A percentile compares a stretch with the other conserved stretches of the same genome.
Conservation (phyloP, 2,329 filamentous ascomycete genomes). For the Fusarium oligoseptatum region DNA sequence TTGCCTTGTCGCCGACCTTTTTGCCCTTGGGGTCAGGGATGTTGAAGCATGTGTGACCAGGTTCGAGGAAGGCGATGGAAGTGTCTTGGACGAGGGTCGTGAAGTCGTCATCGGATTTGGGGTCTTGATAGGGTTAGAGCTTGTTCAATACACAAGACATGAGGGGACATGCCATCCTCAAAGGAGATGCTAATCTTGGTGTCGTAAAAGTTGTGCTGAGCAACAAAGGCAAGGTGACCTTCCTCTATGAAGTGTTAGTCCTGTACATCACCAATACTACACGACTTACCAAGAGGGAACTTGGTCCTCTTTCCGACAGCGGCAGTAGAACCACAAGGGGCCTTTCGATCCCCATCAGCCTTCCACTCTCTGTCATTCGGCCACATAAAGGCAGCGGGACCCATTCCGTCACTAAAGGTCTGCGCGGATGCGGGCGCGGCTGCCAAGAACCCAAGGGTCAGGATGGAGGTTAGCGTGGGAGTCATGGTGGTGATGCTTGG, state of each 20-base stretch:
- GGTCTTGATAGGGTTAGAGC: neutral
- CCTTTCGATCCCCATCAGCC: conserved; percentile 8
- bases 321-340: conserved; percentile 11
- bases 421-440: neutral
- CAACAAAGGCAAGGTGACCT: neutral
- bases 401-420: conserved; percentile 15
- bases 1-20: neutral
- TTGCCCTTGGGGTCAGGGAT: neutral
- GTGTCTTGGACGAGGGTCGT: neutral
- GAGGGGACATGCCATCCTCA: neutral
- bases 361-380: conserved; percentile 16
- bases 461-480: conserved; percentile 2
- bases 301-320: conserved; percentile 8
- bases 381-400: conserved; percentile 19
- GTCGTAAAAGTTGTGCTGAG: neutral
- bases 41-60: conserved; percentile 3
- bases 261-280: neutral
- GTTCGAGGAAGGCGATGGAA: neutral
- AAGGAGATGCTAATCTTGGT: neutral
- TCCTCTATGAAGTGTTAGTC: neutral
- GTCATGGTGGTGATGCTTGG: neutral
- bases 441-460: conserved; percentile 7
- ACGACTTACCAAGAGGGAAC: conserved; percentile 6
- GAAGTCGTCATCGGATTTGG: neutral
- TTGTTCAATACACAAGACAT: neutral